Conservation (phyloP, 768 basidiomycete species). For the Baorangia bicolor region DNA sequence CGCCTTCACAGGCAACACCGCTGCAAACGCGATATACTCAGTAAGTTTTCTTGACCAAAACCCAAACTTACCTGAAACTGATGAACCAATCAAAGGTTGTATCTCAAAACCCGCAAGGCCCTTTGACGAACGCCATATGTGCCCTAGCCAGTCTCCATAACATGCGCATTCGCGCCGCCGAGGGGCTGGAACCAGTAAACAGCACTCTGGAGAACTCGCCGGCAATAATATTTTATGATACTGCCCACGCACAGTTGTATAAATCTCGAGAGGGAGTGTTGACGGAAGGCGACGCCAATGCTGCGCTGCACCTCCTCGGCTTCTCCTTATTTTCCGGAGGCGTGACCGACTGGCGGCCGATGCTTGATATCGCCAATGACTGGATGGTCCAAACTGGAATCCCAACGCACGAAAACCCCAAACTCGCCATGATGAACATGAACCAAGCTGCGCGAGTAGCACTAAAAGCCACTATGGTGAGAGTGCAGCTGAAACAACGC, state of each 20-base stretch:
- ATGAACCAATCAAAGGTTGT: slow-evolving; percentile 39
- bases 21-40: slow-evolving; percentile 63
- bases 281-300: slow-evolving; percentile 69
- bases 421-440: slow-evolving; percentile 56
- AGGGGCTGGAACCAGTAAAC: slow-evolving; percentile 58
- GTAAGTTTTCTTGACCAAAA: slow-evolving; percentile 41
- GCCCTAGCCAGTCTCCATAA: slow-evolving; percentile 74
- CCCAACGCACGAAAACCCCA: slow-evolving; percentile 61
- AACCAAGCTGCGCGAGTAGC: slow-evolving; percentile 52
- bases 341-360: slow-evolving; percentile 63
- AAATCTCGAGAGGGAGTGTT: slow-evolving; percentile 54
- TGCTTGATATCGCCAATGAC: slow-evolving; percentile 69
- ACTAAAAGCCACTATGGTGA: slow-evolving; percentile 71
- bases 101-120: slow-evolving; percentile 63
- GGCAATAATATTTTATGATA: slow-evolving; percentile 66
- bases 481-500: slow-evolving; percentile 28
- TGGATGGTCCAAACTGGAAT: slow-evolving; percentile 74
- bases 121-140: slow-evolving; percentile 70
- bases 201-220: slow-evolving; percentile 53
- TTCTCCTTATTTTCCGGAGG: slow-evolving; percentile 74
- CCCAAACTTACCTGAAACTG: slow-evolving; percentile 11
- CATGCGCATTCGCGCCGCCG: slow-evolving; percentile 57
- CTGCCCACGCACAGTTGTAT: slow-evolving; percentile 63
- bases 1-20: slow-evolving; percentile 58
- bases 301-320: slow-evolving; percentile 73